phyloP scores from a whole-genome alignment of 2,329 filamentous ascomycete genomes.

The Tolypocladium tundrense region DNA sequence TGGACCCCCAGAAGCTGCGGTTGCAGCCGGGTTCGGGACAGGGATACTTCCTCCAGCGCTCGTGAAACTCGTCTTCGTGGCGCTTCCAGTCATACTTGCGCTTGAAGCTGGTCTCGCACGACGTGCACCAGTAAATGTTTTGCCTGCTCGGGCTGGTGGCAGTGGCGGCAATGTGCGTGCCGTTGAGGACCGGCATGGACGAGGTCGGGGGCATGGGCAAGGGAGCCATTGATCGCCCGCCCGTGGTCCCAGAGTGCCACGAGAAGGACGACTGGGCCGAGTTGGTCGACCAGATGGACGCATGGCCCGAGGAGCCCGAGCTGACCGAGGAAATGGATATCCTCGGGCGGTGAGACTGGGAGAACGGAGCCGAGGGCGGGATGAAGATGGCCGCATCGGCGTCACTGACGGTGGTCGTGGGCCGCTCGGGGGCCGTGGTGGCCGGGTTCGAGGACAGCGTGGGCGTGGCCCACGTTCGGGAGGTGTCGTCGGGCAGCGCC shows the following conservation, averaged over 20 bases:
- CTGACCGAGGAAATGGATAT: constrained; percentile 41
- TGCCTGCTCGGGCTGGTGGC: constrained; percentile 21
- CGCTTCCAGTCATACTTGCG: constrained; percentile 61
- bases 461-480: constrained; percentile 11
- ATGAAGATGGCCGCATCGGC: constrained; percentile 20
- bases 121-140: constrained; percentile 47
- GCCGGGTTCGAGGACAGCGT: constrained; percentile 4
- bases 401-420: constrained; percentile 2
- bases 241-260: constrained; percentile 25
- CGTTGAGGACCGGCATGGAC: constrained; percentile 21
- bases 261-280: constrained; percentile 29
- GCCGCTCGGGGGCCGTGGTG: constrained; percentile 2
- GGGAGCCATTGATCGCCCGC: constrained; percentile 24
- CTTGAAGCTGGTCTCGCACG: constrained; percentile 55
- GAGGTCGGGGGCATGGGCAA: constrained; percentile 22
- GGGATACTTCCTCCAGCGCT: constrained; percentile 57
- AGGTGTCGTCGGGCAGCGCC: constrained; percentile 15
- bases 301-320: constrained; percentile 37
- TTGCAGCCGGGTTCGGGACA: constrained; percentile 55
- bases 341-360: constrained; percentile 26
- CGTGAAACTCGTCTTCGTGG: constrained; percentile 60
- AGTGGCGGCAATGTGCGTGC: constrained; percentile 17
- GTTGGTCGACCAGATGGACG: constrained; percentile 34
- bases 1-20: constrained; percentile 57
- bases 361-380: constrained; percentile 24